Evolutionary conservation across 2,329 filamentous ascomycete genomes (phyloP).

Genomic region (Pseudogymnoascus sp.): DNA sequence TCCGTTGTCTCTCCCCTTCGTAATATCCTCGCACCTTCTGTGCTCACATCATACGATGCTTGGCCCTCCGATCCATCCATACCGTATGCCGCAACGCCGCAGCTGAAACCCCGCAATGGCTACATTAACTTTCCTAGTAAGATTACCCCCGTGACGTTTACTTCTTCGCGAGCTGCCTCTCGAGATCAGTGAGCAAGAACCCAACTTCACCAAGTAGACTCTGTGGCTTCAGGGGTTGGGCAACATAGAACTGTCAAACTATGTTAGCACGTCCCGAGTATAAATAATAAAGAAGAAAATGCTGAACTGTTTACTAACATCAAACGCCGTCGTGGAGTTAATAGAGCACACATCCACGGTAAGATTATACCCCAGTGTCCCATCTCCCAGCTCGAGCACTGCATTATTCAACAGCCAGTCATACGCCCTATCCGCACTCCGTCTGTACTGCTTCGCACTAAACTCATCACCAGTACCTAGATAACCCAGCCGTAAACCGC

Average conservation of each 20-base stretch:
- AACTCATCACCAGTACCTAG: conserved; percentile 16
- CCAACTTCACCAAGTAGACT: conserved; percentile 10
- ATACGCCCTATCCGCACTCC: conserved; percentile 16
- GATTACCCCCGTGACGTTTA: not conserved
- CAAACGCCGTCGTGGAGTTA: conserved; percentile 6
- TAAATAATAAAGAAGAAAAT: not conserved
- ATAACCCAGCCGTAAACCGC: conserved; percentile 30
- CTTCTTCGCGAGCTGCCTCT: not conserved
- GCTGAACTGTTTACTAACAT: not conserved
- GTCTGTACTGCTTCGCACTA: not conserved
- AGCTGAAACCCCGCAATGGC: too few species aligned
- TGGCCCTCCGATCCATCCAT: too few species aligned
- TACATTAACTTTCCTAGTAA: not conserved
- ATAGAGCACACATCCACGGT: conserved; percentile 10
- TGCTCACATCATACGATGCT: too few species aligned
- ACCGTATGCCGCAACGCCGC: too few species aligned
- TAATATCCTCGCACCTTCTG: too few species aligned
- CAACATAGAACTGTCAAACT: not conserved
- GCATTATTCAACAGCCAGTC: conserved; percentile 16
- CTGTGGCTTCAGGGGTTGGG: conserved; percentile 9
- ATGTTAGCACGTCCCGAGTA: not conserved
- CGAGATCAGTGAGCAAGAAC: conserved; percentile 9
- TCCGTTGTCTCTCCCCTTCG: too few species aligned
- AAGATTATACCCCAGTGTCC: conserved; percentile 7
- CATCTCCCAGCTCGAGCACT: not conserved